Conservation (phyloP, 2,329 filamentous ascomycete species). For the Aspergillus uvarum region DNA sequence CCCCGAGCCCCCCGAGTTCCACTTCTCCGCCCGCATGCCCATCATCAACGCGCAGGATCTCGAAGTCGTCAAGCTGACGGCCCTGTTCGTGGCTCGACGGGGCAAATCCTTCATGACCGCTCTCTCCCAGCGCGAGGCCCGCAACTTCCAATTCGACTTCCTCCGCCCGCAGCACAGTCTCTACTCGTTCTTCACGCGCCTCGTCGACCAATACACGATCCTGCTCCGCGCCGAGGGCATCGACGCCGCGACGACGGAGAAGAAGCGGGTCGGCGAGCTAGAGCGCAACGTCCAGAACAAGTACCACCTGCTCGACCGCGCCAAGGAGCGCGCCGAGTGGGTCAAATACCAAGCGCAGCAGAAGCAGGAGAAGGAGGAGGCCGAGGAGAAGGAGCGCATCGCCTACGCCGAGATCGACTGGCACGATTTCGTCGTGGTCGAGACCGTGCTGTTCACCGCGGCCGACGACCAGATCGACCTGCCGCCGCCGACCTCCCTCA, state of each 20-base stretch:
- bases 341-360: conserved; percentile 79
- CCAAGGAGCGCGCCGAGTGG: conserved; percentile 85
- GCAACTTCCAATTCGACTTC: conserved; percentile 96
- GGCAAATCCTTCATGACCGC: conserved; percentile 89
- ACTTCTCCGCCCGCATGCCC: conserved; percentile 95
- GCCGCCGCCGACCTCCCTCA: conserved; percentile 82
- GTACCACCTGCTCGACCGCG: conserved; percentile 74
- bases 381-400: conserved; percentile 75
- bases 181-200: conserved; percentile 89
- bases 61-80: conserved; percentile 70
- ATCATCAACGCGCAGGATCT: conserved; percentile 95
- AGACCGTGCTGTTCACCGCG: conserved; percentile 90
- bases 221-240: conserved; percentile 68
- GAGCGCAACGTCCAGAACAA: conserved; percentile 75
- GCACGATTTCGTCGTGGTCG: conserved; percentile 95
- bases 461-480: conserved; percentile 82
- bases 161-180: conserved; percentile 92
- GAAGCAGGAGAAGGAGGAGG: conserved; percentile 84
- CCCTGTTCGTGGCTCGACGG: conserved; percentile 88
- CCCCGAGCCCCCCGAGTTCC: conserved; percentile 79
- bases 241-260: conserved; percentile 68
- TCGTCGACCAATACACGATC: conserved; percentile 90
- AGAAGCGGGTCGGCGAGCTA: conserved; percentile 70
- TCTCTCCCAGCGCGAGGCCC: conserved; percentile 80
- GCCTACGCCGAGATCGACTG: conserved; percentile 88